These are phyloP conservation scores for Cercophora sp. DNA, from an alignment of 495 filamentous ascomycete genomes.

Conservation along the genomic window DNA sequence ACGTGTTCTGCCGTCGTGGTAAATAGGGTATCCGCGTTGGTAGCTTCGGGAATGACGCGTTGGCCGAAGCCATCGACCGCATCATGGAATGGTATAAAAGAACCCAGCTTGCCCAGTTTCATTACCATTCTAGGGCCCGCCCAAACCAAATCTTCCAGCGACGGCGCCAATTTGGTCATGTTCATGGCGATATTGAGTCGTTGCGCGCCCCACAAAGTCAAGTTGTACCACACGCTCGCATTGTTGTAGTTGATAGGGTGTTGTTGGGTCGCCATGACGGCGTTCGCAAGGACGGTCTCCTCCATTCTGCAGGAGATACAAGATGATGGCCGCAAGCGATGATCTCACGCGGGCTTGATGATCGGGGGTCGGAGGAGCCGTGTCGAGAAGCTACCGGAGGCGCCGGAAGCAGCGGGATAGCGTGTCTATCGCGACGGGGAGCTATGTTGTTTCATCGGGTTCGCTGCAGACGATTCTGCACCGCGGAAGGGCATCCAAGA, in stretches of 20 bases:
- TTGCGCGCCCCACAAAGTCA: conserved; percentile 44
- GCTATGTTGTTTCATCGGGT: conserved; percentile 1
- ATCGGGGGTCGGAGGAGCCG: neutral
- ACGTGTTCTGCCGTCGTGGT: conserved; percentile 22
- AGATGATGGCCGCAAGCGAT: neutral
- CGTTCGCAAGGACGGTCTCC: neutral
- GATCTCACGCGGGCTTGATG: neutral
- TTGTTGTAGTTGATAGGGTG: conserved; percentile 26
- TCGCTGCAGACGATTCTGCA: neutral
- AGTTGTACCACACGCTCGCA: conserved; percentile 43
- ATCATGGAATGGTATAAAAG: conserved; percentile 56
- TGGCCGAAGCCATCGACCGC: conserved; percentile 60
- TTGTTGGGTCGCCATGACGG: conserved; percentile 17
- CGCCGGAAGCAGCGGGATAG: neutral
- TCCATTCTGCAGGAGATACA: conserved; percentile 1
- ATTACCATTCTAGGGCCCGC: conserved; percentile 61
- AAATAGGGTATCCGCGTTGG: conserved; percentile 37
- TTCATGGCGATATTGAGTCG: conserved; percentile 39
- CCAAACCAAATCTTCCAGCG: conserved; percentile 53
- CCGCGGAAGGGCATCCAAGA: neutral
- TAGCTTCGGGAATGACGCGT: conserved; percentile 55
- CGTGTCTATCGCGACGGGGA: conserved; percentile 1
- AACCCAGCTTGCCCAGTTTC: conserved; percentile 57
- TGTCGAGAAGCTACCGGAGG: neutral
- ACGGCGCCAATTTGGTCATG: conserved; percentile 41